phyloP scores from a whole-genome alignment of 768 basidiomycete genomes.

The Agrocybe chaxingu region DNA sequence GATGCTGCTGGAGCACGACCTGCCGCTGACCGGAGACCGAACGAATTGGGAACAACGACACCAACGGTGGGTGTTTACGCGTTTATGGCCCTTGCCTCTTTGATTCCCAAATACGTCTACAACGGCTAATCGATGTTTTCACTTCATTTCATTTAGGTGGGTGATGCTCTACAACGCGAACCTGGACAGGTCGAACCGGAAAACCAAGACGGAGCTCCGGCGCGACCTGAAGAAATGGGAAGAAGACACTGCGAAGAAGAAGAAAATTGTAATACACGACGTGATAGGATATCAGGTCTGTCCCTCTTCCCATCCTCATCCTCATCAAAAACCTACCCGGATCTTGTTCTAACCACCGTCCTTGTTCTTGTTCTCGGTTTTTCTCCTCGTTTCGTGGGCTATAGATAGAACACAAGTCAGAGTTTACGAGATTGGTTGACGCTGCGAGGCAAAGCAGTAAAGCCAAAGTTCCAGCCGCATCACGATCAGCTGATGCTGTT shows the following conservation, averaged over 20 bases:
- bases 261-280: slow-evolving; percentile 35
- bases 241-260: slow-evolving; percentile 40
- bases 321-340: background rate
- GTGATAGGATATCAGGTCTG: slow-evolving; percentile 20
- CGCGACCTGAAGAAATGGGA: slow-evolving; percentile 60
- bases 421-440: slow-evolving; percentile 37
- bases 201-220: slow-evolving; percentile 42
- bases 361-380: background rate
- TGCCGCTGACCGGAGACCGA: slow-evolving; percentile 53
- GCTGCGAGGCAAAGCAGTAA: slow-evolving; percentile 28
- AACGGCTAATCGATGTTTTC: background rate
- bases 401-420: slow-evolving; percentile 36
- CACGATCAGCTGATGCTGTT: background rate
- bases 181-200: slow-evolving; percentile 57
- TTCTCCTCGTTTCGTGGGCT: background rate
- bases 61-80: slow-evolving; percentile 41
- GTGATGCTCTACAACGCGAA: slow-evolving; percentile 70
- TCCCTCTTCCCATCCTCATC: background rate
- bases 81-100: background rate
- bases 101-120: slow-evolving; percentile 2
- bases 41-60: slow-evolving; percentile 52
- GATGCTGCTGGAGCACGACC: slow-evolving; percentile 46
- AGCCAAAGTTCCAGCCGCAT: background rate
- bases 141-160: slow-evolving; percentile 44
- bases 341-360: background rate